Conservation (phyloP, 768 basidiomycete species). For the Ephemerocybe angulata region DNA sequence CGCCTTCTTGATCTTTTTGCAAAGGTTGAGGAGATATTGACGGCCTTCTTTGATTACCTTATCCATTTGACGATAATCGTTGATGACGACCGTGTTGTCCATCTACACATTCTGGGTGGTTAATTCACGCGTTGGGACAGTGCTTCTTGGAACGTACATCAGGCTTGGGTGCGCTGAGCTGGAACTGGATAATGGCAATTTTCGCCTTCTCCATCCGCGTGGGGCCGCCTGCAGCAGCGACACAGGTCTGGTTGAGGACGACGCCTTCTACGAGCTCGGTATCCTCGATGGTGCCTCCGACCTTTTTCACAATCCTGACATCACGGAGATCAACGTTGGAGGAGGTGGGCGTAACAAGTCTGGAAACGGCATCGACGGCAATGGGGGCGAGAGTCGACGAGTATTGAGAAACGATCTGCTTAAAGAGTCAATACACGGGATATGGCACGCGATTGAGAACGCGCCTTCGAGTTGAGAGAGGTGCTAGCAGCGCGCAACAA, state of each 20-base stretch:
- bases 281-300: conserved; percentile 98
- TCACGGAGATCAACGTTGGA: conserved; percentile 96
- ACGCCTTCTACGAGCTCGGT: conserved; percentile 96
- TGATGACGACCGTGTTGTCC: conserved; percentile 99
- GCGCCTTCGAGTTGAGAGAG: conserved; percentile 91
- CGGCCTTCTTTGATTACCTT: conserved; percentile 99
- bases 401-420: conserved; percentile 98
- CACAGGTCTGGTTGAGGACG: conserved; percentile 94
- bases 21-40: conserved; percentile 94
- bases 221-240: conserved; percentile 86
- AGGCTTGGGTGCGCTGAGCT: conserved; percentile 94
- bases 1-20: conserved; percentile 99
- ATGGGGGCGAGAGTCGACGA: conserved; percentile 98
- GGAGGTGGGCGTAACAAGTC: conserved; percentile 82
- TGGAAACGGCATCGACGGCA: conserved; percentile 93
- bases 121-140: background rate
- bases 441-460: conserved; percentile 10
- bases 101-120: conserved; percentile 62
- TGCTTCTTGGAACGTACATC: conserved; percentile 59
- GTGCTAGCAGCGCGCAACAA: conserved; percentile 93
- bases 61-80: conserved; percentile 99
- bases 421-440: conserved; percentile 4
- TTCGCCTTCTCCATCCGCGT: conserved; percentile 97
- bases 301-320: conserved; percentile 95
- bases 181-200: conserved; percentile 98